Percentiles rank a stretch among this genome's conserved stretches.
phyloP scores from a whole-genome alignment of 305 asterid genomes.

The Fraxinus velutina region DNA sequence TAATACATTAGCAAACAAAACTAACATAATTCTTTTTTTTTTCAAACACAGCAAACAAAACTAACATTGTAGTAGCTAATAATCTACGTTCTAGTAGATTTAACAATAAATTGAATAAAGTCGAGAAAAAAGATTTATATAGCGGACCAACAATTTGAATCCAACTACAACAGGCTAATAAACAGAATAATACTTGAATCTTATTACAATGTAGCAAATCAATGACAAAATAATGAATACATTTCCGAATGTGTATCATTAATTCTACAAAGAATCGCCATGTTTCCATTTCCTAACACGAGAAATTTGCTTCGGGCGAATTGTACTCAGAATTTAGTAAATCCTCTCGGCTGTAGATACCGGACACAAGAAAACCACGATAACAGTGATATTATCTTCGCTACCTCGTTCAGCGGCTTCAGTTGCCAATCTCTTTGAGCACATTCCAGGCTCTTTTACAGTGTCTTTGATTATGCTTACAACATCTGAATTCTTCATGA shows the following conservation, averaged over 20 bases:
- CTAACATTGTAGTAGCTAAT: background rate
- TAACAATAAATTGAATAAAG: background rate
- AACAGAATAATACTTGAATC: background rate
- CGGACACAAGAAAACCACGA: conserved; percentile 72
- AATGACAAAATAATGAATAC: background rate
- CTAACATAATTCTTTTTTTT: background rate
- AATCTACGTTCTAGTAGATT: background rate
- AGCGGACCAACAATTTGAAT: background rate
- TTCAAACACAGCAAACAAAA: no score
- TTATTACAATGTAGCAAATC: background rate
- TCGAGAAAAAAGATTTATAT: background rate
- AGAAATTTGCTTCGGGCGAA: background rate
- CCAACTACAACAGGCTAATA: background rate
- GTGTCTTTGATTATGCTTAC: conserved; percentile 72
- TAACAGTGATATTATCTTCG: conserved; percentile 82
- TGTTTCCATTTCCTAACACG: background rate
- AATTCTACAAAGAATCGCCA: background rate
- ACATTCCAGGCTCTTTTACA: conserved; percentile 91
- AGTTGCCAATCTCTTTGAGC: conserved; percentile 81
- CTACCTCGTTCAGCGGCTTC: conserved; percentile 85
- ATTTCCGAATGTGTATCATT: background rate
- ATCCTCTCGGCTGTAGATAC: conserved; percentile 93
- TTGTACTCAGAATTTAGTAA: conserved; percentile 40
- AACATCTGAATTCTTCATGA: conserved; percentile 60
- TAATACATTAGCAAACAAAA: background rate